Base-by-base conservation (phyloP, 441 rosid genomes). In the Croton laevigatus region DNA sequence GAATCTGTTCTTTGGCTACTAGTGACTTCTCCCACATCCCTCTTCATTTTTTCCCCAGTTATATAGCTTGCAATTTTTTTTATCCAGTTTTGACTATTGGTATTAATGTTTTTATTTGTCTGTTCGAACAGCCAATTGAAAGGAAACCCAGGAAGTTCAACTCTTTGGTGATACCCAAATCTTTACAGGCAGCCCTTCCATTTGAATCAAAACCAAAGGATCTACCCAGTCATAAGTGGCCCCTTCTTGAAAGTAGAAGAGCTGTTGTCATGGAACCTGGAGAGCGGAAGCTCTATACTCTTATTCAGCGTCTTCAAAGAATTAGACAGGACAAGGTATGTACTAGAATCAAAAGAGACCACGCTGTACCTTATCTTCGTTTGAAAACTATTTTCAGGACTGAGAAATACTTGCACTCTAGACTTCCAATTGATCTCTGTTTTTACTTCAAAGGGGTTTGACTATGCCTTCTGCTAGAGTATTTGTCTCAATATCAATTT, bases 121-220 rank as follows among this genome's bases (percentile, higher is more conserved):
- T 70, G 23, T 59, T 73, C 68, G 53, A 17, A 52, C 88, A 91
- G 97, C 86, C 91, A 57, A 84, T 92, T 78, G 93, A 85, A 80
- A 87, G 98, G 79, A 90, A 76, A 80, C 54, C 48, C 8, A 87
- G 80, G 78, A 92, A 87, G 80, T 94, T 92, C 91, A 88, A 86
- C 60, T 86, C 90, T 22, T 53, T 94, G 86, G 86, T 84, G 71
- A 82, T 90, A 75, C 87, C 97, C 7, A 88, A 85, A 82, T 70
- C 83, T 5, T 81, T 94, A 70, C 96, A 94, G 71, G 86, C 60
- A 22, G 81, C 76, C 67, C 89, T 94, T 17, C 98, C 98, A 55
- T 94, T 89, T 81, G 75, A 32, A 55, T 85, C 97, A 23, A 94
- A 92, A 80, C 93, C 94, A 46, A 92, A 94, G 78, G 81, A 92